phyloP scores from a whole-genome alignment of 768 basidiomycete species.

The Phlegmacium glaucopus region DNA sequence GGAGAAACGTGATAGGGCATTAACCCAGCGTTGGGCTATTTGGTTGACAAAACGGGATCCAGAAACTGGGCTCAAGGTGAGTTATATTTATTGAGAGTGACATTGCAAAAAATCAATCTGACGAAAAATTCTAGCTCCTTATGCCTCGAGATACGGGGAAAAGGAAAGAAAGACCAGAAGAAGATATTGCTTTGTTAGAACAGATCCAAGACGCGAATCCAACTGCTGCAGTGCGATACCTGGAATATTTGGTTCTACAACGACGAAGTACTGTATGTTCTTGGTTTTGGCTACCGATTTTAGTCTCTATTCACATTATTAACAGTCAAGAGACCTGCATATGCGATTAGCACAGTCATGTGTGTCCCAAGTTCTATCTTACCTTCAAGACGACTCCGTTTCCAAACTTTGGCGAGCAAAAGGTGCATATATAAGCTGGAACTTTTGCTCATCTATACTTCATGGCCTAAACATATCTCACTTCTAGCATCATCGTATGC shows the following conservation, averaged over 20 bases:
- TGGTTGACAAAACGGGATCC: conserved; percentile 75
- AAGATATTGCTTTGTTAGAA: conserved; percentile 55
- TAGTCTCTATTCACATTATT: conserved; percentile 1
- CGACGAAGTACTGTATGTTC: conserved; percentile 54
- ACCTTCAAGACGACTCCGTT: conserved; percentile 45
- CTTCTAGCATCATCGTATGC: conserved; percentile 52
- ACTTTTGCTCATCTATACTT: conserved; percentile 1
- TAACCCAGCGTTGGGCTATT: conserved; percentile 73
- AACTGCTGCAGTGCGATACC: conserved; percentile 63
- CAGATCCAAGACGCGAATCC: conserved; percentile 55
- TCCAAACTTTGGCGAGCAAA: conserved; percentile 72
- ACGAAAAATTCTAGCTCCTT: conserved; percentile 46
- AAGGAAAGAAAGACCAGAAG: conserved; percentile 53
- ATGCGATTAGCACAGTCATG: conserved; percentile 57
- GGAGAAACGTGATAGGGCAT: conserved; percentile 52
- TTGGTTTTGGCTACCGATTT: not conserved
- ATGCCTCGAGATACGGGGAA: conserved; percentile 53
- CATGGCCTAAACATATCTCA: not conserved
- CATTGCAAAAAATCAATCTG: not conserved
- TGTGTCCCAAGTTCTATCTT: conserved; percentile 50
- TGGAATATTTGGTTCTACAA: conserved; percentile 79
- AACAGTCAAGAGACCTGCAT: conserved; percentile 62
- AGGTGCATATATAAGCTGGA: conserved; percentile 34
- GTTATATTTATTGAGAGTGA: conserved; percentile 1
- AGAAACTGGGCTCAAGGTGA: conserved; percentile 69